phyloP scores from a whole-genome alignment of 441 rosid genomes.

The Gossypium schwendimanii region DNA sequence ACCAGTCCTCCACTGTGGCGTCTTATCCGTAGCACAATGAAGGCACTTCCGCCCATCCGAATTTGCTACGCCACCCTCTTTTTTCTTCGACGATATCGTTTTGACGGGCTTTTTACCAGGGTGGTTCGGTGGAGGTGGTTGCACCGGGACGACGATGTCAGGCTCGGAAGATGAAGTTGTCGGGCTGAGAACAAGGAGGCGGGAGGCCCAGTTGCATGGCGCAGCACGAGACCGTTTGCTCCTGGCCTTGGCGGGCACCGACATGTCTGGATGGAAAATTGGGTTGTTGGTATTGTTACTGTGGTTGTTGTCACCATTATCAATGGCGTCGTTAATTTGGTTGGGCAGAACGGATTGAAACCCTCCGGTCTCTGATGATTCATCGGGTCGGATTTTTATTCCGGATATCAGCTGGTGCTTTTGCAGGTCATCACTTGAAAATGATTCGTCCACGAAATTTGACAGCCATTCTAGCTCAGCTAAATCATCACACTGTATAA shows the following conservation, averaged over 20 bases:
- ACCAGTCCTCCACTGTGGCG: constrained; percentile 95
- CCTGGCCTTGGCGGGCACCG: constrained; percentile 81
- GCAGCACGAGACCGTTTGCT: constrained; percentile 87
- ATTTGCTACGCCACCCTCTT: constrained; percentile 18
- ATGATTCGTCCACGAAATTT: constrained; percentile 86
- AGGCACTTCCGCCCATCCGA: constrained; percentile 55
- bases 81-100: constrained; percentile 15
- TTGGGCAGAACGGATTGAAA: constrained; percentile 24
- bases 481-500: constrained; percentile 63
- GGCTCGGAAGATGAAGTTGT: constrained; percentile 31
- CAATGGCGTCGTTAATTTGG: constrained; percentile 12
- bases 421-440: constrained; percentile 80
- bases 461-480: constrained; percentile 96
- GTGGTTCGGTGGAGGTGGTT: constrained; percentile 18
- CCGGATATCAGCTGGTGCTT: constrained; percentile 79
- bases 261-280: constrained; percentile 36
- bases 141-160: constrained; percentile 15
- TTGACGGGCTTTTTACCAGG: constrained; percentile 26
- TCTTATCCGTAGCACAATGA: constrained; percentile 86
- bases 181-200: constrained; percentile 49
- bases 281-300: constrained; percentile 20
- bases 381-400: constrained; percentile 44
- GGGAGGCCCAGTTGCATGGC: constrained; percentile 76
- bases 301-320: constrained; percentile 7
- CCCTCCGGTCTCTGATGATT: constrained; percentile 31